Conservation (phyloP, 768 basidiomycete genomes). For the Tubosaeta brunneosetosa region DNA sequence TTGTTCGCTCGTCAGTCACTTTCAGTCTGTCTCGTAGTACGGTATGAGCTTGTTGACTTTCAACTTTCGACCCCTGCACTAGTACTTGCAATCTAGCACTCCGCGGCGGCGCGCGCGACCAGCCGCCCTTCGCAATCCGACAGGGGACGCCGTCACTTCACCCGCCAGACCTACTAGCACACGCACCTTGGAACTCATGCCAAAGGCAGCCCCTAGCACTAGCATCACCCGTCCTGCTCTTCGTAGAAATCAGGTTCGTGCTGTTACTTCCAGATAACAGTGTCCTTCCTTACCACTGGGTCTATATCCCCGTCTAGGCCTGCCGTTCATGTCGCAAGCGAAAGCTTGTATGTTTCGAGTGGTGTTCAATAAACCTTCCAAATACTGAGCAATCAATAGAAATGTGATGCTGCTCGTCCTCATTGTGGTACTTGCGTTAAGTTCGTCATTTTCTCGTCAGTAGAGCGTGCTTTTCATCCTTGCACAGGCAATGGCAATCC, state of each 20-base stretch:
- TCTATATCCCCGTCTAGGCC: conserved; percentile 41
- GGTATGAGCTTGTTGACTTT: not conserved
- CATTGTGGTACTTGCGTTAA: conserved; percentile 83
- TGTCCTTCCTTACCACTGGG: conserved; percentile 6
- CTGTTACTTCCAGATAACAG: not conserved
- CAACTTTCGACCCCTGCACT: not conserved
- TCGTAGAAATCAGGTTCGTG: conserved; percentile 68
- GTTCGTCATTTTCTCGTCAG: conserved; percentile 39
- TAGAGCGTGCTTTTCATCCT: conserved; percentile 5
- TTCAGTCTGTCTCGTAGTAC: not conserved
- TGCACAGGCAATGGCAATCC: conserved; percentile 70
- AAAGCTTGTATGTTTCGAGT: conserved; percentile 59
- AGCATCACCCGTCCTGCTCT: conserved; percentile 53
- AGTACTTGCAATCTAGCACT: not conserved
- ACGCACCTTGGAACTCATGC: conserved; percentile 45
- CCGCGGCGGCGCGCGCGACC: not conserved
- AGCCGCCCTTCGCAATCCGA: not conserved
- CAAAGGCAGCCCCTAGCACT: conserved; percentile 47
- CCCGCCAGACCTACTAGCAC: not conserved
- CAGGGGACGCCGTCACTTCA: conserved; percentile 4
- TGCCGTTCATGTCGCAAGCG: conserved; percentile 79
- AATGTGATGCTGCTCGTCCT: conserved; percentile 85
- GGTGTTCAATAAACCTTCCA: not conserved
- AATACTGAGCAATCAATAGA: conserved; percentile 39
- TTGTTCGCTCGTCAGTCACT: conserved; percentile 1